Percentiles rank a stretch among this genome's conserved stretches.
Conservation (phyloP, 768 basidiomycete genomes). For the Lactarius sp. region DNA sequence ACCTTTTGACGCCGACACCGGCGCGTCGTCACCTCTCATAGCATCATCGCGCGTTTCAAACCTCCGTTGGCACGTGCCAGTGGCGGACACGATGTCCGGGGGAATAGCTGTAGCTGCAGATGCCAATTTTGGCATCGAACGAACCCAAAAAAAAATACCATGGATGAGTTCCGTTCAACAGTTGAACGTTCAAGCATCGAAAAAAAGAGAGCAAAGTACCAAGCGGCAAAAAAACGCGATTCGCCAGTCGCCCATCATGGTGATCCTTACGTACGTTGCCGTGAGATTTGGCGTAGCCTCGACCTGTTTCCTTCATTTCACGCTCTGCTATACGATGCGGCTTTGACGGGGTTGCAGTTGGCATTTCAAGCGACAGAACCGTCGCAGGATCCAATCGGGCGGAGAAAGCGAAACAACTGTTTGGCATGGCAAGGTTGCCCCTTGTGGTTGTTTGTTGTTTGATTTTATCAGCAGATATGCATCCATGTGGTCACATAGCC, state of each 20-base stretch:
- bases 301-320: not conserved
- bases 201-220: not conserved
- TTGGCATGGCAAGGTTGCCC: slow-evolving; percentile 10
- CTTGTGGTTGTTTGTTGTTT: not conserved
- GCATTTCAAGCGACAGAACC: not conserved
- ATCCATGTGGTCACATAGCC: slow-evolving; percentile 11
- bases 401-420: not conserved
- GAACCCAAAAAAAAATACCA: not conserved
- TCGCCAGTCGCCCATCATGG: not conserved
- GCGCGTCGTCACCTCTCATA: slow-evolving; percentile 1
- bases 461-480: not conserved
- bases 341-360: not conserved
- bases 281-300: not conserved
- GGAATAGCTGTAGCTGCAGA: not conserved
- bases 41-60: slow-evolving; percentile 3
- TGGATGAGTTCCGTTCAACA: not conserved
- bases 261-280: not conserved
- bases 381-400: not conserved
- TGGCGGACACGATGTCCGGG: not conserved
- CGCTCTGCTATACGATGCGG: not conserved
- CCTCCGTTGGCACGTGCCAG: not conserved
- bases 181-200: not conserved
- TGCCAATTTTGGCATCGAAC: not conserved
- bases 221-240: not conserved
- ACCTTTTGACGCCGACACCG: not conserved